phyloP scores from a whole-genome alignment of 352 stramenopile genomes.

The Globisporangium alternatum region DNA sequence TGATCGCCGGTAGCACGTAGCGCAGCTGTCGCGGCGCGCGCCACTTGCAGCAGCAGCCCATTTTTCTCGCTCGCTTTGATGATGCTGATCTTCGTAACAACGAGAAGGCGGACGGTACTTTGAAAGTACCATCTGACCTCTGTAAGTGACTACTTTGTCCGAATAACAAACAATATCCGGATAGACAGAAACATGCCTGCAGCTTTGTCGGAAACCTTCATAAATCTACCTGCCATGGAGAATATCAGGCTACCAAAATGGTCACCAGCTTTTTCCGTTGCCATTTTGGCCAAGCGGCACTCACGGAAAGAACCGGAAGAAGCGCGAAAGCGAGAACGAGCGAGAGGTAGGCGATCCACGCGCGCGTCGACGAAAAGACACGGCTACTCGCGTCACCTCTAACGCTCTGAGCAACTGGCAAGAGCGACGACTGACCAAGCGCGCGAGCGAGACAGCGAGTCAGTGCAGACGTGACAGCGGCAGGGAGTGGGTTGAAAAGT shows the following conservation, averaged over 20 bases:
- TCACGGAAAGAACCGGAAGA: slow-evolving; percentile 5
- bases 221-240: too few relatives aligned
- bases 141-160: too few relatives aligned
- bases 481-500: slow-evolving; percentile 16
- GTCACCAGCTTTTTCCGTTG: neutral
- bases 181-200: too few relatives aligned
- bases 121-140: too few relatives aligned
- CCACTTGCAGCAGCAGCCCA: slow-evolving; percentile 72
- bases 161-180: too few relatives aligned
- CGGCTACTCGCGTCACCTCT: neutral
- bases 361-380: neutral
- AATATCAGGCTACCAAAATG: neutral
- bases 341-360: neutral
- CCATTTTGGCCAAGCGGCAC: neutral
- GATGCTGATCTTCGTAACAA: too few relatives aligned
- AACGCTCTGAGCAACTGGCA: neutral
- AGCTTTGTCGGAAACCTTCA: too few relatives aligned
- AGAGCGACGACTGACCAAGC: neutral
- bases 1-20: slow-evolving; percentile 50
- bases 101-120: too few relatives aligned
- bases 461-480: too few relatives aligned
- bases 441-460: neutral
- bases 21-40: slow-evolving; percentile 43
- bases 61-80: neutral
- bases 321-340: neutral